Base-by-base conservation (phyloP, 2,329 filamentous ascomycete genomes). In the Fusarium sp. region DNA sequence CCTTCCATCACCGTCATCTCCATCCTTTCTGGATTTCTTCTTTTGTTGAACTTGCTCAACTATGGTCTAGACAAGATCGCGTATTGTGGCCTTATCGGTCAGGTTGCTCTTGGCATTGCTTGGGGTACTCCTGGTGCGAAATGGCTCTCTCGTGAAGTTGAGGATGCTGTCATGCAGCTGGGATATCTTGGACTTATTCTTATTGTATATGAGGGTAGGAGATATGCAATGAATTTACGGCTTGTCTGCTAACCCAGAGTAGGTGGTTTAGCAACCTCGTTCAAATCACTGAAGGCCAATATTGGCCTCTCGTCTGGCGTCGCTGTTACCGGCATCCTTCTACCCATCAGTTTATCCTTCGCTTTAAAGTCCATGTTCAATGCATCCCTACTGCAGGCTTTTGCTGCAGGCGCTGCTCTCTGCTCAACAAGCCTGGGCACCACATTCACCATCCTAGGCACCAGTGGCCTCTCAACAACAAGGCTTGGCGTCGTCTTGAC, bases 351-450 rank as follows among this genome's bases (percentile, higher is more conserved):
- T 0, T 80, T 95, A 0, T 94, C 92, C 0, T 95, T 93, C 73
- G 77, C 88, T 2, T 85, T 94, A 1, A 83, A 82, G 14, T 80
- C 82, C 0, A 79, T 93, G 4, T 81, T 87, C 2, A 79, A 84
- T 18, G 88, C 90, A 0, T 87, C 86, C 1, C 81, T 84, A 0
- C 76, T 93, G 0, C 91, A 95, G 78, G 88, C 89, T 0, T 96
- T 95, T 77, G 89, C 92, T 2, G 91, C 93, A 0, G 93, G 93
- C 10, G 92, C 93, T 3, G 91, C 93, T 0, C 84, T 95, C 0
- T 94, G 91, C 76, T 92, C 92, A 1, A 96, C 93, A 1, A 93
- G 91, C 65, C 84, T 95, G 0, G 93, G 93, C 6, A 95, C 93
- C 0, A 89, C 87, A 0, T 92, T 94, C 10, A 91, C 90, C 4